These are phyloP conservation scores for Diplodia mutila DNA, from an alignment of 2,329 filamentous ascomycete genomes.

Conservation along the genomic window DNA sequence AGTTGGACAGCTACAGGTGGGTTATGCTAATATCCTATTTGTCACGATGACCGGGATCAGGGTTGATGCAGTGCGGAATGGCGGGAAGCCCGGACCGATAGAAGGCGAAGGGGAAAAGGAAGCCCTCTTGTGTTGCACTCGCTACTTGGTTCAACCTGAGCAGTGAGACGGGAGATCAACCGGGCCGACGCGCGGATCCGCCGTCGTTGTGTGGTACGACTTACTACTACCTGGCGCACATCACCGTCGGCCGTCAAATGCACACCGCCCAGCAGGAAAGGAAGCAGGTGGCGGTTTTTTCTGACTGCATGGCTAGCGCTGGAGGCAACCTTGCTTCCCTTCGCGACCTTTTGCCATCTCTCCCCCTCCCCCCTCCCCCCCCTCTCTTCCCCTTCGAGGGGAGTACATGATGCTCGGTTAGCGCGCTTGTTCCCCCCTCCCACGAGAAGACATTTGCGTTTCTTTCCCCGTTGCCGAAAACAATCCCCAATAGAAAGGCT, in stretches of 20 bases:
- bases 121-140: neutral
- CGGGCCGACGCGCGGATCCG: conserved; percentile 7
- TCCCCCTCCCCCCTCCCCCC: too few relatives aligned
- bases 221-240: neutral
- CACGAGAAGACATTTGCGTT: too few relatives aligned
- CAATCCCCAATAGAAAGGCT: neutral
- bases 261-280: neutral
- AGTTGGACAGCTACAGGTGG: neutral
- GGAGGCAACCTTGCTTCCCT: too few relatives aligned
- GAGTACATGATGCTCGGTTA: too few relatives aligned
- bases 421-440: too few relatives aligned
- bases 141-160: neutral
- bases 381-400: neutral
- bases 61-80: neutral
- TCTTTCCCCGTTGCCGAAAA: neutral
- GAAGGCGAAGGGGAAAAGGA: neutral
- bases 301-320: neutral
- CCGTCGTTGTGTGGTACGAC: neutral
- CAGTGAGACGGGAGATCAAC: conserved; percentile 4
- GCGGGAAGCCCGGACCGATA: neutral
- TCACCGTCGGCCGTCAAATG: neutral
- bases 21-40: neutral
- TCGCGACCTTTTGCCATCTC: neutral
- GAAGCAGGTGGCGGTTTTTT: neutral
- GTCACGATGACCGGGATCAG: neutral